Conservation (phyloP, 148 eudicot species). For the Rhododendron mucronatum region DNA sequence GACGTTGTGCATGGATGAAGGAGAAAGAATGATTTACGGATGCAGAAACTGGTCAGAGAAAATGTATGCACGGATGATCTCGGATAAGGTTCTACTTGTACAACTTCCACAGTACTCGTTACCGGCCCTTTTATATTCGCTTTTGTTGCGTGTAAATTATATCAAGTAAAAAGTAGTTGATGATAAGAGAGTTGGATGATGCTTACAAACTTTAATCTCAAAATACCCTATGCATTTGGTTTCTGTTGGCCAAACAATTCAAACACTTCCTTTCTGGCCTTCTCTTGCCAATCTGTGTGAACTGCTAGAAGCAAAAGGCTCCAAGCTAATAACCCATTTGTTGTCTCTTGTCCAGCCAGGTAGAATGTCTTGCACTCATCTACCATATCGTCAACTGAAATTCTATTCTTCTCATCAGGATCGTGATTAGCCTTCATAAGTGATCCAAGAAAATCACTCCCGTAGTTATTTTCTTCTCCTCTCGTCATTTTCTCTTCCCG, state of each 20-base stretch:
- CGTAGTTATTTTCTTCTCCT: background rate
- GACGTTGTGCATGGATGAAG: no score
- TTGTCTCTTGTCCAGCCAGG: constrained; percentile 5
- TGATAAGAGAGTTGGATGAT: background rate
- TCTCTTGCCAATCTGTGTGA: constrained; percentile 15
- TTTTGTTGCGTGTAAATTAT: background rate
- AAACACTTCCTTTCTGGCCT: constrained; percentile 7
- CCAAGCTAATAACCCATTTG: background rate
- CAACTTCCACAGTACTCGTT: background rate
- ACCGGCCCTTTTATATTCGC: background rate
- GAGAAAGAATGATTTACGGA: no score
- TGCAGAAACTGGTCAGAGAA: background rate
- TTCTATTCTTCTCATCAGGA: background rate
- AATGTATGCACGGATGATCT: background rate
- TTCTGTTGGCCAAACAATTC: background rate
- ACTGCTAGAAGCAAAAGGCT: background rate
- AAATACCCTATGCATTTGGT: constrained; percentile 1
- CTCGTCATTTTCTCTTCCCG: background rate
- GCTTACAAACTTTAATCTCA: constrained; percentile 7
- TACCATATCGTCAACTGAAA: background rate
- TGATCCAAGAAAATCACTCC: constrained; percentile 5
- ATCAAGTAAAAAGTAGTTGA: no score
- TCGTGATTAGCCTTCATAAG: background rate
- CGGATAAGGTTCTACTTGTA: background rate
- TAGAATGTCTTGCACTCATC: constrained; percentile 11